A percentile compares a stretch with the other conserved stretches of the same genome.
Conservation (phyloP, 768 basidiomycete species). For the Boletus pseudopeckii region DNA sequence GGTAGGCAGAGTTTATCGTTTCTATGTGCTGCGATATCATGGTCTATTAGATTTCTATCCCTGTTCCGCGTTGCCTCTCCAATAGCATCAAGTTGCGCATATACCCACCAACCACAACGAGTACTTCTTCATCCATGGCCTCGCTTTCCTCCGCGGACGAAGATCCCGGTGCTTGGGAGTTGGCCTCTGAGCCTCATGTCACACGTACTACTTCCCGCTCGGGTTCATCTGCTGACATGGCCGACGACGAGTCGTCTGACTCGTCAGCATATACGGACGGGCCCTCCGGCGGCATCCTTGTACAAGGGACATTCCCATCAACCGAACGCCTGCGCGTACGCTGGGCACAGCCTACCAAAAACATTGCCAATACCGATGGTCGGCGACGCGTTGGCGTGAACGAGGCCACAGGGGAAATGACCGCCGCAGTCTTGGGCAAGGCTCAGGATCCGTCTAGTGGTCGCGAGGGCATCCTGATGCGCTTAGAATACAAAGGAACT, state of each 20-base stretch:
- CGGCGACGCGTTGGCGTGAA: conserved; percentile 68
- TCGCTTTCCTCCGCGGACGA: conserved; percentile 77
- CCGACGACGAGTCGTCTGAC: conserved; percentile 81
- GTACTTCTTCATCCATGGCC: conserved; percentile 57
- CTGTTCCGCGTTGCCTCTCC: conserved; percentile 72
- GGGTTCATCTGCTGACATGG: conserved; percentile 65
- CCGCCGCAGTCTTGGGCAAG: conserved; percentile 54
- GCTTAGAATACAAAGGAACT: conserved; percentile 65
- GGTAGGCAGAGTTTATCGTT: conserved; percentile 36
- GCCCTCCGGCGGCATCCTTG: conserved; percentile 57
- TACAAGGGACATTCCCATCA: conserved; percentile 78
- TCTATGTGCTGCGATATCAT: conserved; percentile 3
- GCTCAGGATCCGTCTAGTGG: conserved; percentile 35
- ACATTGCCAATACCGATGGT: conserved; percentile 45
- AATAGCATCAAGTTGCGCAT: conserved; percentile 74
- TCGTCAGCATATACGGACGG: conserved; percentile 50
- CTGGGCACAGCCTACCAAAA: conserved; percentile 68
- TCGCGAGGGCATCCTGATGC: conserved; percentile 56
- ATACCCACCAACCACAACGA: conserved; percentile 55
- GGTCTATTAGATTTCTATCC: conserved; percentile 61
- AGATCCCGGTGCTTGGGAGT: conserved; percentile 66
- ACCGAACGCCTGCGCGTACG: conserved; percentile 72
- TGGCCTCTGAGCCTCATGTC: conserved; percentile 74
- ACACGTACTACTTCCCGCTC: conserved; percentile 53
- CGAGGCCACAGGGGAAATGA: conserved; percentile 66